Evolutionary conservation across 1,284 basidiomycete genomes (phyloP), one percentile per base, ranked within the genome.

Genomic region (Naganishia cerealis): DNA sequence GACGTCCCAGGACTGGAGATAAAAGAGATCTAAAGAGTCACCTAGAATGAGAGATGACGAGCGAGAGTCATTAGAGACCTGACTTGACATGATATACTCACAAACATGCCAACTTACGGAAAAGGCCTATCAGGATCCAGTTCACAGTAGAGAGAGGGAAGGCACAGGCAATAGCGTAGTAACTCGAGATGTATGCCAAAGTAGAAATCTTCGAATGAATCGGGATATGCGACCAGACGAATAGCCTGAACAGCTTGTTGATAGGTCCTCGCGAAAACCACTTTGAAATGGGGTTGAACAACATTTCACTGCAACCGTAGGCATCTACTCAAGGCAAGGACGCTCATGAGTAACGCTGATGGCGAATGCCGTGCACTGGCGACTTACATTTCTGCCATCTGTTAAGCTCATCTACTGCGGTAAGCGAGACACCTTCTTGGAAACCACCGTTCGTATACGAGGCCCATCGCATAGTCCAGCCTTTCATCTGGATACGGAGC

Each of bases 341-440:
- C 10, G 7, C 13, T 38, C 29, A 29, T 24, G 26, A 57, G 70
- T 65, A 48, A 69, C 71, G 58, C 70, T 69, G 70, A 67, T 36
- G 0, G 36, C 0, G 7, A 9, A 33, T 10, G 70, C 68, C 73
- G 72, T 57, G 43, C 72, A 56, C 40, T 75, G 29, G 63, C 77
- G 82, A 70, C 0, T 89, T 84, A 74, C 92, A 93, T 76, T 93
- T 93, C 72, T 92, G 89, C 91, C 91, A 93, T 3, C 91, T 80
- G 72, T 91, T 91, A 59, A 81, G 61, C 72, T 81, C 80, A 70
- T 81, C 80, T 57, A 79, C 79, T 58, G 73, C 74, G 6, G 82
- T 81, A 12, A 94, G 82, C 0, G 88, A 90, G n/a, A 94, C 91
- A 72, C 91, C 91, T 75, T 94, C 91, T 78, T 90, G 88, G 82